Conservation (phyloP, 176 grass and related monocot genomes). For the Urochloa ruziziensis region DNA sequence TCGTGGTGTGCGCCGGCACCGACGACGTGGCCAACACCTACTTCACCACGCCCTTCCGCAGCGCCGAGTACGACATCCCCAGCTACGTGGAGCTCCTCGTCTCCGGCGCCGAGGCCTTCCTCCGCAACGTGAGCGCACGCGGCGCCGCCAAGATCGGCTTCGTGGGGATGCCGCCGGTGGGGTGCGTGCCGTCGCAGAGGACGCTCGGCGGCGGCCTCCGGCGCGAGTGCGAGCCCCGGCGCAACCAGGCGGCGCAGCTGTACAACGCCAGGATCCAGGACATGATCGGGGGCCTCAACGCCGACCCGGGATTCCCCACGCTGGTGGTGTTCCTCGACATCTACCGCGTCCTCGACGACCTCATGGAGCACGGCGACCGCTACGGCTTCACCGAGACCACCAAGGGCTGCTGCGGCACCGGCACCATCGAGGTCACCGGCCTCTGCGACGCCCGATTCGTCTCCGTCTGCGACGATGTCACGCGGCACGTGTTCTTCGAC, state of each 20-base stretch:
- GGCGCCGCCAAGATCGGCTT: constrained; percentile 54
- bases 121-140: background rate
- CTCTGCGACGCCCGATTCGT: constrained; percentile 52
- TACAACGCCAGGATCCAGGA: constrained; percentile 53
- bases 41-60: constrained; percentile 63
- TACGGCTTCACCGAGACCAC: constrained; percentile 65
- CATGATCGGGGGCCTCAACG: background rate
- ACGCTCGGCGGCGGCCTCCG: constrained; percentile 48
- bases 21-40: constrained; percentile 91
- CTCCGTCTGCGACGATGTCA: constrained; percentile 51
- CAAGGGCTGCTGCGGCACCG: constrained; percentile 75
- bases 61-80: constrained; percentile 56
- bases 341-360: constrained; percentile 49
- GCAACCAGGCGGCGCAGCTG: constrained; percentile 59
- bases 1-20: constrained; percentile 60
- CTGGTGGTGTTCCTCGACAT: constrained; percentile 57
- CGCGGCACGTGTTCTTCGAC: constrained; percentile 74
- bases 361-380: constrained; percentile 13
- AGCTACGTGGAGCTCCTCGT: constrained; percentile 77
- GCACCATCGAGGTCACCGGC: constrained; percentile 59
- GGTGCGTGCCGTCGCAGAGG: constrained; percentile 74
- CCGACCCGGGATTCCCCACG: background rate
- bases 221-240: constrained; percentile 39
- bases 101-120: constrained; percentile 36
- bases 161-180: constrained; percentile 68